Evolutionary conservation across 2,329 filamentous ascomycete species (phyloP), one percentile per base, ranked within the genome.

Genomic region (Colletotrichum falcatum): DNA sequence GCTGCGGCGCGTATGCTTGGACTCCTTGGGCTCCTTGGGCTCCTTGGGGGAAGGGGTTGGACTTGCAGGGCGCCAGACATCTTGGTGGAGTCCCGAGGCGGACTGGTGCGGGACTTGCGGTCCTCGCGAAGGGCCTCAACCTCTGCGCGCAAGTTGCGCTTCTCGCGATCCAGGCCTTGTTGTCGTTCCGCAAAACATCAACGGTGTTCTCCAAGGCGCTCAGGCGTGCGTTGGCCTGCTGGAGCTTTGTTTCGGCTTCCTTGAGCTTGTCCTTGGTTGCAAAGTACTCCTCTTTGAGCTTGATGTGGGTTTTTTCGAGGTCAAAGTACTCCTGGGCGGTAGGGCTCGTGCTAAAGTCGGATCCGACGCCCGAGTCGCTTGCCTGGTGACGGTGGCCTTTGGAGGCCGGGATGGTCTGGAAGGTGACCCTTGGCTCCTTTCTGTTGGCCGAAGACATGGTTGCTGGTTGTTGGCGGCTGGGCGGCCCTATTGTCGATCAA

Each of bases 121-220:
- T 73, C 64, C 3, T 68, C 68, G 11, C 61, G 60, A 37, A 73
- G 61, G 16, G 46, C 48, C 37, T 79, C 65, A 63, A 74, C 73
- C 65, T 79, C 75, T 66, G 75, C 76, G 59, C 75, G 78, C 72
- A 76, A 75, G 60, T 71, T 73, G 28, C 80, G 75, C 23, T 77
- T 77, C 66, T 77, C 75, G 55, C 42, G 35, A 11, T 33, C 20
- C 26, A 65, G 44, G 46, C 59, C 18, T 81, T 78, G 73, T 82
- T 81, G 75, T 77, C 79, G 65, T 74, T 70, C 76, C 81, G 79
- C 72, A 81, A 78, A n/a, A 79, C 79, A 14, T 72, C 71, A 62
- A 66, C 51, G 2, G 28, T 56, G 33, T 71, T 63, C 28, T 67
- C n/a, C 28, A 72, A 20, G 37, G 67, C 73, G 23, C 39, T 39